Evolutionary conservation across 2,329 filamentous ascomycete genomes (phyloP), one percentile per base, ranked within the genome.

Genomic region (Aureobasidium sp.): DNA sequence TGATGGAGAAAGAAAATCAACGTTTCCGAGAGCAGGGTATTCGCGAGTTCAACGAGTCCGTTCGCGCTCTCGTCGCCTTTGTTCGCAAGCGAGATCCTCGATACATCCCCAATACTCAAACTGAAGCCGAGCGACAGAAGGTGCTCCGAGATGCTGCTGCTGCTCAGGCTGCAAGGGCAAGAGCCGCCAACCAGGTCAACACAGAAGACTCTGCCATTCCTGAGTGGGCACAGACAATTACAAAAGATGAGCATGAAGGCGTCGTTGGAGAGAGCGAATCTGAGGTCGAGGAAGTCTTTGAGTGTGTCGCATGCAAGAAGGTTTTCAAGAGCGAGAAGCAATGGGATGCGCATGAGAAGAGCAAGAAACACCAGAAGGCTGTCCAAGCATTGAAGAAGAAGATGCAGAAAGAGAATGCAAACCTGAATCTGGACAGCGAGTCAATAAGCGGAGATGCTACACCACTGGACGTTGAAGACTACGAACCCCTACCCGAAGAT

Each of bases 1-100:
- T 90, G 42, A 96, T 97, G 86, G 94, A 97, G 71, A 97, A 96
- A 74, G 93, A 97, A 72, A 99, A 99, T 73, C 89, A 86, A 67
- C 89, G 88, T 65, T 75, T 88, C 29, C 84, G 94, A 58, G 92
- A 97, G 25, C 89, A 93, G 59, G 91, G 86, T 3, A 84, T 89
- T 11, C 84, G 88, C 61, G 90, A 96, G 66, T 97, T 96, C 77
- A 97, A 97, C 74, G 91, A 96, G 64, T 89, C 91, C 3, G 91
- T 99, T 34, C 80, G 90, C 62, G 89, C 91, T 7, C 81, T 99
- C 13, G 88, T 97, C 2, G 82, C 86, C 1, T 97, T 97, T 74
- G 88, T 93, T 16, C 87, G 90, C 66, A 97, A 96, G 76, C 84
- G 94, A 37, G 94, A 99, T 71, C 91, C 91, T 0, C 85, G 94